Evolutionary conservation across 1,284 basidiomycete genomes (phyloP).

Genomic region (Inonotus hispidus): DNA sequence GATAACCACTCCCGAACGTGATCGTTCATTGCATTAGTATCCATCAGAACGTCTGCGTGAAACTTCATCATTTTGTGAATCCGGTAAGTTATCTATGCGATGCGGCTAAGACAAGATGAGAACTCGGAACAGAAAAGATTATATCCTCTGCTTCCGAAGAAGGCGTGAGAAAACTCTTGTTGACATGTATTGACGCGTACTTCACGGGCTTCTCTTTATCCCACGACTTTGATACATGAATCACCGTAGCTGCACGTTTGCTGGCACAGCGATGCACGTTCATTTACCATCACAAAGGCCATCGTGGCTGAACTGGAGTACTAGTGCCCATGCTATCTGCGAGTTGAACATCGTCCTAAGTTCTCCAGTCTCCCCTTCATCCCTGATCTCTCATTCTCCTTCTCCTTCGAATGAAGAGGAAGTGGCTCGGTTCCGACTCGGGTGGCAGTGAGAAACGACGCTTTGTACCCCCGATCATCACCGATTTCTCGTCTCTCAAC

Average conservation of each 20-base stretch:
- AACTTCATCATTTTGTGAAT: no score
- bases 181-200: neutral
- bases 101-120: neutral
- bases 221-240: neutral
- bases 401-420: neutral
- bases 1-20: no score
- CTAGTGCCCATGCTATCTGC: neutral
- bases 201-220: neutral
- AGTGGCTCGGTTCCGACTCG: neutral
- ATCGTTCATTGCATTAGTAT: no score
- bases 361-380: neutral
- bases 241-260: neutral
- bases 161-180: neutral
- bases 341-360: neutral
- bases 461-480: neutral
- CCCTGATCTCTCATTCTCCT: neutral
- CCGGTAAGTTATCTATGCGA: no score
- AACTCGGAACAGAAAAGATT: neutral
- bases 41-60: no score
- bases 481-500: neutral
- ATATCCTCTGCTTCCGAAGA: no score
- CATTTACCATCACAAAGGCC: neutral
- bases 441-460: neutral
- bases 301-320: neutral
- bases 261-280: neutral